These are phyloP conservation scores for Breviolum minutum DNA, from an alignment of 73 alveolate genomes.

Conservation along the genomic window DNA sequence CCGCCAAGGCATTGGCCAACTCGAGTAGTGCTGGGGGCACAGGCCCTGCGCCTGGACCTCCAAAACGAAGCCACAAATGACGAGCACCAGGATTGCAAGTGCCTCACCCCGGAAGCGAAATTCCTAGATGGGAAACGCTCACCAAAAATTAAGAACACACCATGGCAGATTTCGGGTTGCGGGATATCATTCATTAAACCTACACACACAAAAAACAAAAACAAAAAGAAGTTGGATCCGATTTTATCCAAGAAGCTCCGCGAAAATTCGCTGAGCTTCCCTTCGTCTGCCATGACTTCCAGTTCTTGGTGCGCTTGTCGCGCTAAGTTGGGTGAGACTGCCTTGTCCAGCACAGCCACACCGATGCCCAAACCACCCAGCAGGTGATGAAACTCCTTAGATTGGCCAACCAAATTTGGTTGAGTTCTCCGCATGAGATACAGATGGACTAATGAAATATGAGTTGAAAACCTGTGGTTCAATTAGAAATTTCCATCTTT, in stretches of 20 bases:
- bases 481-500: not conserved
- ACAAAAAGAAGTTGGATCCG: not conserved
- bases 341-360: constrained; percentile 28
- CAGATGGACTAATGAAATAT: not conserved
- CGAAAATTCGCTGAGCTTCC: constrained; percentile 57
- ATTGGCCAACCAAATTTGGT: not conserved
- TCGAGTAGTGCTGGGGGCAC: constrained; percentile 12
- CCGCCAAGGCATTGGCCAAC: constrained; percentile 68
- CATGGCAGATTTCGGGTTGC: not conserved
- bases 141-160: not conserved
- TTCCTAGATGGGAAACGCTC: not conserved
- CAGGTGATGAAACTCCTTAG: not conserved
- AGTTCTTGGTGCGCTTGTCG: not conserved
- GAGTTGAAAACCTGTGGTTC: not conserved
- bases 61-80: constrained; percentile 77
- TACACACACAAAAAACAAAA: not conserved
- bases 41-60: not conserved
- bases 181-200: not conserved
- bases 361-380: constrained; percentile 44
- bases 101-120: not conserved
- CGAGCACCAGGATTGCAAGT: constrained; percentile 91
- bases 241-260: not conserved
- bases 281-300: constrained; percentile 6
- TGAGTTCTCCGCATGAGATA: not conserved
- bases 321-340: not conserved